A percentile compares a stretch with the other conserved stretches of the same genome.
These are phyloP conservation scores for Venturiaceae sp. DNA, from an alignment of 2,329 filamentous ascomycete species.

Conservation along the genomic window DNA sequence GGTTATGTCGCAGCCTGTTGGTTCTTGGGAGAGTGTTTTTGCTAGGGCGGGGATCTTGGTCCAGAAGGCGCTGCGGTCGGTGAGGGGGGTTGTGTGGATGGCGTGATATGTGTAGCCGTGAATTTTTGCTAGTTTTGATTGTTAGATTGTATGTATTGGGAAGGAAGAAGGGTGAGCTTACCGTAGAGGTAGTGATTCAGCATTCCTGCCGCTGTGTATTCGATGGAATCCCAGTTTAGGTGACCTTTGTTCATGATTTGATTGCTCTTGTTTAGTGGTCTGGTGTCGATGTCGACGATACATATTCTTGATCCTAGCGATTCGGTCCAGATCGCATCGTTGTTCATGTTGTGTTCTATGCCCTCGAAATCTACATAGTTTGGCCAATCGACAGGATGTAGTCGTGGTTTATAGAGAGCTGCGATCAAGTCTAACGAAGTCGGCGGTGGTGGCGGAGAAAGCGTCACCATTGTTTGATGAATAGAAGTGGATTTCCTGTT, in stretches of 20 bases:
- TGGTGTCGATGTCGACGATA: slow-evolving; percentile 22
- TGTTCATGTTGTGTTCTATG: background rate
- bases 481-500: too few species aligned
- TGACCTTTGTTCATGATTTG: slow-evolving; percentile 11
- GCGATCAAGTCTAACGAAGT: too few species aligned
- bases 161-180: slow-evolving; percentile 11
- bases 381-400: background rate
- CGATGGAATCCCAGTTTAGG: slow-evolving; percentile 10
- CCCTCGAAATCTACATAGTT: background rate
- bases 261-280: slow-evolving; percentile 4
- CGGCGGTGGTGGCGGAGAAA: too few species aligned
- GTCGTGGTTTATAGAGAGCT: too few species aligned
- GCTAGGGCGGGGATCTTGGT: slow-evolving; percentile 30
- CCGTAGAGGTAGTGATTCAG: slow-evolving; percentile 31
- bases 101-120: slow-evolving; percentile 39
- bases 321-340: slow-evolving; percentile 13
- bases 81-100: slow-evolving; percentile 23
- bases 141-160: background rate
- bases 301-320: slow-evolving; percentile 16
- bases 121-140: slow-evolving; percentile 20
- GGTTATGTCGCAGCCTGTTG: slow-evolving; percentile 35
- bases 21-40: slow-evolving; percentile 27
- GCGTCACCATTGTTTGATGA: too few species aligned
- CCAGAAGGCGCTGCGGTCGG: slow-evolving; percentile 28
- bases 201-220: slow-evolving; percentile 26